phyloP scores from a whole-genome alignment of 2,329 filamentous ascomycete genomes.

The Aspergillus costaricaensis region DNA sequence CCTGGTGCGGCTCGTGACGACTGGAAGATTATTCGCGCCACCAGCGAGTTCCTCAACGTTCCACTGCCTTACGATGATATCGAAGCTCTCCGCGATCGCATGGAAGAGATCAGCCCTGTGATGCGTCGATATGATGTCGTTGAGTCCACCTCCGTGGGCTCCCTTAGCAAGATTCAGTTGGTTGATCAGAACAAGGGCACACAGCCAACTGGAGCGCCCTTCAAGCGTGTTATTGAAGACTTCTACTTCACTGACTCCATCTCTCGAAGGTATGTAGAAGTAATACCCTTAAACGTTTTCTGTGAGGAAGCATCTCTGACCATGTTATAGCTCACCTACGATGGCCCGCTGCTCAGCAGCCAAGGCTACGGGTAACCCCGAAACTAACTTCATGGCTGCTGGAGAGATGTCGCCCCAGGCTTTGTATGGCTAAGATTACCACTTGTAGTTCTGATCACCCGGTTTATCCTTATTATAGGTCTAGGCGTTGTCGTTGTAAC shows the following conservation, averaged over 20 bases:
- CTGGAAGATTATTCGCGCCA: conserved; percentile 97
- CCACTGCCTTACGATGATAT: conserved; percentile 93
- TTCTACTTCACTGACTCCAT: conserved; percentile 99
- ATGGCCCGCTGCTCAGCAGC: conserved; percentile 97
- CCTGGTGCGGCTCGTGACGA: conserved; percentile 90
- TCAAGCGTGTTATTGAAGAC: conserved; percentile 87
- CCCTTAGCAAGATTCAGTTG: conserved; percentile 88
- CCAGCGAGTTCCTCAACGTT: conserved; percentile 83
- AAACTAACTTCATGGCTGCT: conserved; percentile 77
- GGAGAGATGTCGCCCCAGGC: conserved; percentile 54
- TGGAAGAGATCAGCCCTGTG: conserved; percentile 91
- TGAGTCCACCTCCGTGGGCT: conserved; percentile 72
- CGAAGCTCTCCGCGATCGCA: conserved; percentile 82
- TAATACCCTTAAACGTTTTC: not conserved
- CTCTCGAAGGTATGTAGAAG: conserved; percentile 75
- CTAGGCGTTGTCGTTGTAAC: conserved; percentile 42
- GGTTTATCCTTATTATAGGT: conserved; percentile 31
- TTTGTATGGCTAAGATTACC: conserved; percentile 37
- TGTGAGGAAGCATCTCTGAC: conserved; percentile 17
- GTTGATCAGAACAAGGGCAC: conserved; percentile 94
- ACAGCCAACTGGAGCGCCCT: conserved; percentile 68
- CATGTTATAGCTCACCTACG: conserved; percentile 73
- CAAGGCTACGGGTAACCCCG: conserved; percentile 77
- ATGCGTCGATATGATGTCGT: conserved; percentile 88
- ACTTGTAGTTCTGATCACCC: conserved; percentile 17